Percentiles rank a stretch among this genome's conserved stretches.
phyloP scores from a whole-genome alignment of 106 monocot species.

The Alisma plantagoaquatica region DNA sequence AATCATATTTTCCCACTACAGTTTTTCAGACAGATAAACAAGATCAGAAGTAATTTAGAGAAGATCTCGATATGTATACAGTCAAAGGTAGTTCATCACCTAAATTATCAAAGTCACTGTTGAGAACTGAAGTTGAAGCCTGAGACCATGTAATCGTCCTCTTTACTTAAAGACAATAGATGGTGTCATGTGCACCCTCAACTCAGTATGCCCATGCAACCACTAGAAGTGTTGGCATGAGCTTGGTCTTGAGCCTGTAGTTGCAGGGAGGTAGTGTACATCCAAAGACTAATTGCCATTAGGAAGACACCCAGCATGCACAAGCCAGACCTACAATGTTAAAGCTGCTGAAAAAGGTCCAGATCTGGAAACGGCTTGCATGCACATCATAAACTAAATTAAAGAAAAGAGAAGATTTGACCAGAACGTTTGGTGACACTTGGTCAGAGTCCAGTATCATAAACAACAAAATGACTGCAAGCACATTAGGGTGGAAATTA shows the following conservation, averaged over 20 bases:
- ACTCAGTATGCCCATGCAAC: constrained; percentile 79
- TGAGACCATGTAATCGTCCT: constrained; percentile 46
- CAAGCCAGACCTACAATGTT: constrained; percentile 34
- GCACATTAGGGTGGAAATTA: neutral
- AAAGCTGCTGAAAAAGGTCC: neutral
- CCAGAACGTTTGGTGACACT: constrained; percentile 90
- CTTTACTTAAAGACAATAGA: constrained; percentile 33
- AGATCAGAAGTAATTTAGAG: too few relatives aligned
- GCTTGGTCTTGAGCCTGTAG: constrained; percentile 88
- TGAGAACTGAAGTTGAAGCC: constrained; percentile 87
- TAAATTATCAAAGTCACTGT: constrained; percentile 89
- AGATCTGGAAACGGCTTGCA: too few relatives aligned
- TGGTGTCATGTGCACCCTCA: constrained; percentile 66
- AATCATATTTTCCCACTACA: too few relatives aligned
- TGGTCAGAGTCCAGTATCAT: constrained; percentile 62
- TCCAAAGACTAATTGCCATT: constrained; percentile 34
- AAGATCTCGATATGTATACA: too few relatives aligned
- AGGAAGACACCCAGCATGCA: constrained; percentile 38
- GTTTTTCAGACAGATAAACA: too few relatives aligned
- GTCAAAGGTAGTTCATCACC: too few relatives aligned
- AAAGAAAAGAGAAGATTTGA: constrained; percentile 24
- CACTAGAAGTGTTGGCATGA: constrained; percentile 23
- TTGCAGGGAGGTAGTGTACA: constrained; percentile 78
- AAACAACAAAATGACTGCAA: constrained; percentile 38
- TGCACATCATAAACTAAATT: too few relatives aligned